Conservation (phyloP, 345 rosid species). For the Clarkia xantiana region DNA sequence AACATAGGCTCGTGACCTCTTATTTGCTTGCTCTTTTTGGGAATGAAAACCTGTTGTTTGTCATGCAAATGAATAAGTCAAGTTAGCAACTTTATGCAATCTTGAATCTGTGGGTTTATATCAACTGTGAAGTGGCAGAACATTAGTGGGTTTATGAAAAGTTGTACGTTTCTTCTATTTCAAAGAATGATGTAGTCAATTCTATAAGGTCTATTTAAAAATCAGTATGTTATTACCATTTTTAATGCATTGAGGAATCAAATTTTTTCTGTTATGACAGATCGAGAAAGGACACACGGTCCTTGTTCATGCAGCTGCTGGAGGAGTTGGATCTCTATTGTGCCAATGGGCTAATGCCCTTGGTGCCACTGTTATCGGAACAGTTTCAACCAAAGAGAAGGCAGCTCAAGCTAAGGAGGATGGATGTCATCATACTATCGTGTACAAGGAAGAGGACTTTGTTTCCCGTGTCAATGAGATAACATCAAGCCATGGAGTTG, state of each 20-base stretch:
- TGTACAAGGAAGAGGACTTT: conserved; percentile 71
- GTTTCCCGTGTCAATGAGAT: conserved; percentile 60
- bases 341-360: conserved; percentile 91
- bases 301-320: conserved; percentile 92
- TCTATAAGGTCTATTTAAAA: too few relatives aligned
- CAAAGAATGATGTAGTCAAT: too few relatives aligned
- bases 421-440: conserved; percentile 77
- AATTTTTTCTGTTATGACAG: conserved; percentile 15
- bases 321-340: conserved; percentile 81
- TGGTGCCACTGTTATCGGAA: conserved; percentile 80
- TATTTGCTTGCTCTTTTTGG: too few relatives aligned
- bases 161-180: too few relatives aligned
- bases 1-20: too few relatives aligned
- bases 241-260: neutral
- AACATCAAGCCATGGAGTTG: conserved; percentile 68
- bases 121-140: too few relatives aligned
- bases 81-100: too few relatives aligned
- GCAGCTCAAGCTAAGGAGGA: conserved; percentile 89
- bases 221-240: too few relatives aligned
- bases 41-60: too few relatives aligned
- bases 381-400: conserved; percentile 75
- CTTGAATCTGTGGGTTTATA: too few relatives aligned
- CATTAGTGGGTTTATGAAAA: too few relatives aligned
- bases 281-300: conserved; percentile 63
- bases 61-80: too few relatives aligned